A percentile compares a stretch with the other conserved stretches of the same genome.
phyloP scores from a whole-genome alignment of 805 yeast species.

The Lipomyces oligophaga region DNA sequence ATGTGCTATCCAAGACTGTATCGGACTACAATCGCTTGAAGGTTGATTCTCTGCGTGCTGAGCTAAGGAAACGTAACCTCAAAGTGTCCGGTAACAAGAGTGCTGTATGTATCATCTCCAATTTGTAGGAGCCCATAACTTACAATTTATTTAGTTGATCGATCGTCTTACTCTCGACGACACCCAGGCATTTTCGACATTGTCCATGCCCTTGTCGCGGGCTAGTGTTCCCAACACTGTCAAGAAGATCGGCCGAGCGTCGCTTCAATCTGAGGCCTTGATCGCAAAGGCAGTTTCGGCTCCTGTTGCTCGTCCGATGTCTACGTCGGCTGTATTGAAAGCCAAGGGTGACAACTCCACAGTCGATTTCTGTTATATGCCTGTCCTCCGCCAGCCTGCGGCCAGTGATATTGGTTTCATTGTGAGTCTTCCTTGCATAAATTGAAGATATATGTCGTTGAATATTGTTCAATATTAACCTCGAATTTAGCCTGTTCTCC shows the following conservation, averaged over 20 bases:
- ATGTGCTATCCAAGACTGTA: slow-evolving; percentile 16
- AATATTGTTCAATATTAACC: background rate
- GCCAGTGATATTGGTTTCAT: background rate
- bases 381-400: slow-evolving; percentile 19
- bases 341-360: slow-evolving; percentile 39
- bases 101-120: slow-evolving; percentile 8
- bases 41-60: slow-evolving; percentile 24
- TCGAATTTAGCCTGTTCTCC: slow-evolving; percentile 19
- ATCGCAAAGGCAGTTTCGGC: slow-evolving; percentile 4
- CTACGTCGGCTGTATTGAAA: slow-evolving; percentile 22
- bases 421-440: slow-evolving; percentile 25
- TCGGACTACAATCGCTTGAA: slow-evolving; percentile 22
- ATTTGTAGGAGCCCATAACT: too few species aligned
- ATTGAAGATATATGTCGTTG: too few species aligned
- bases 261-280: too few species aligned
- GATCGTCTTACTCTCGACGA: slow-evolving; percentile 28
- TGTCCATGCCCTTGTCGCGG: background rate
- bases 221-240: background rate
- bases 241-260: too few species aligned
- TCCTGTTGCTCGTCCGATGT: slow-evolving; percentile 8
- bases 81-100: slow-evolving; percentile 30
- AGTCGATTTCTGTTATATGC: slow-evolving; percentile 39
- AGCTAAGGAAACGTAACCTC: slow-evolving; percentile 29
- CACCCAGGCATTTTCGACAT: slow-evolving; percentile 15
- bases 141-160: slow-evolving; percentile 14